phyloP scores from a whole-genome alignment of 495 filamentous ascomycete genomes.

The Aspergillus conjunctus region DNA sequence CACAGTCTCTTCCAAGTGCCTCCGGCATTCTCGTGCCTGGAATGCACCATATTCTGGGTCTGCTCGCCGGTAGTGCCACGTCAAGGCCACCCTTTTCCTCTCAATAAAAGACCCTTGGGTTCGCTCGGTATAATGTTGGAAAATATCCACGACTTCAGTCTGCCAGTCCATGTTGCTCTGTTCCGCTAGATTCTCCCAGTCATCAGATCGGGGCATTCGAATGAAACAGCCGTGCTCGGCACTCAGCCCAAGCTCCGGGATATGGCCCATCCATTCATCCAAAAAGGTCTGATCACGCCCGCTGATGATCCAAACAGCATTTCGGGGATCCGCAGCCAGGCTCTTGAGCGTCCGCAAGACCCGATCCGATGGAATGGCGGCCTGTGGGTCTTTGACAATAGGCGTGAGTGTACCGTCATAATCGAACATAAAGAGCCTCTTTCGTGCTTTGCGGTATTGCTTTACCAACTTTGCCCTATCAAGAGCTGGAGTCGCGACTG shows the following conservation, averaged over 20 bases:
- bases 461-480: constrained; percentile 69
- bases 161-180: constrained; percentile 88
- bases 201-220: constrained; percentile 65
- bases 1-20: constrained; percentile 72
- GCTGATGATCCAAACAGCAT: constrained; percentile 97
- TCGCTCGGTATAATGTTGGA: constrained; percentile 80
- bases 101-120: constrained; percentile 92
- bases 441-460: constrained; percentile 69
- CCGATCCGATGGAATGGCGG: constrained; percentile 82
- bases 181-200: constrained; percentile 87
- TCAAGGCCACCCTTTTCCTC: constrained; percentile 85
- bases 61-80: constrained; percentile 94
- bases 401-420: constrained; percentile 98
- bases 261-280: constrained; percentile 83
- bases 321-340: constrained; percentile 75
- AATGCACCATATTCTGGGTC: constrained; percentile 79
- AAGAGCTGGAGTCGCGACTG: constrained; percentile 76
- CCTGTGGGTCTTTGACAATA: constrained; percentile 85
- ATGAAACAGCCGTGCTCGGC: constrained; percentile 97
- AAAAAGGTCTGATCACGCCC: constrained; percentile 90
- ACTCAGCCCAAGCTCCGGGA: constrained; percentile 79
- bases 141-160: constrained; percentile 73
- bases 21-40: constrained; percentile 74
- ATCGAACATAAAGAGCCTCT: constrained; percentile 94
- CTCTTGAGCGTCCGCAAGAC: constrained; percentile 76